Evolutionary conservation across 2,329 filamentous ascomycete genomes (phyloP).

Genomic region (Xylariaceae sp.): DNA sequence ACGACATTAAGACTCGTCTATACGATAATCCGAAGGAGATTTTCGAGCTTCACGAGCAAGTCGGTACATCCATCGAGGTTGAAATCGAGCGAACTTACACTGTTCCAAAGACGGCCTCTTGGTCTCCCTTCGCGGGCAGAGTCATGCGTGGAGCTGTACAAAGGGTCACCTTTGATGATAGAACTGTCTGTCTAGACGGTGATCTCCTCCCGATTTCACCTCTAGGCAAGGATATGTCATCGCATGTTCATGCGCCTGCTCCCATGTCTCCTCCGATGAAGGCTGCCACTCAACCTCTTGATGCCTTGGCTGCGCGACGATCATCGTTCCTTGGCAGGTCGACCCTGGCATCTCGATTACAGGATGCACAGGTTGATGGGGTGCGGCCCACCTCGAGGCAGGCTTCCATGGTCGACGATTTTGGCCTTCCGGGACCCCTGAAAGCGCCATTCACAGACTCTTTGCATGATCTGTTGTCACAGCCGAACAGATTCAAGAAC

Average conservation of each 20-base stretch:
- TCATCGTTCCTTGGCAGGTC: constrained; percentile 28
- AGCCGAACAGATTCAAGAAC: constrained; percentile 78
- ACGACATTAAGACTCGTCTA: constrained; percentile 66
- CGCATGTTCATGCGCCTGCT: constrained; percentile 48
- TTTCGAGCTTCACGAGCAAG: constrained; percentile 77
- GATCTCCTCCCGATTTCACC: constrained; percentile 51
- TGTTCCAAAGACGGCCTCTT: constrained; percentile 46
- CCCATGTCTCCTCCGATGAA: constrained; percentile 56
- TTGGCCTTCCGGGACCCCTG: constrained; percentile 41
- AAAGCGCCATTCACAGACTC: constrained; percentile 53
- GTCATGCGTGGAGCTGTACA: constrained; percentile 66
- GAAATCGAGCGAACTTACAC: constrained; percentile 70
- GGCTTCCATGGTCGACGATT: constrained; percentile 35
- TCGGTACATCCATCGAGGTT: constrained; percentile 68
- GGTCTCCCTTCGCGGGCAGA: constrained; percentile 71
- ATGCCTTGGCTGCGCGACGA: constrained; percentile 30
- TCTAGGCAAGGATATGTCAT: constrained; percentile 72
- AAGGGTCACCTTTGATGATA: constrained; percentile 70
- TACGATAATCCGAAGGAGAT: constrained; percentile 78
- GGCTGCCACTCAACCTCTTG: constrained; percentile 39
- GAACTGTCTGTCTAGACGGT: constrained; percentile 72
- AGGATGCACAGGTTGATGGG: constrained; percentile 30
- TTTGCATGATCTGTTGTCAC: constrained; percentile 68
- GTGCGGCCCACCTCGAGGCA: constrained; percentile 20
- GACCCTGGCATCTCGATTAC: constrained; percentile 22